Evolutionary conservation across 2,329 filamentous ascomycete genomes (phyloP), one percentile per base, ranked within the genome.

Genomic region (Trichoderma sp.): DNA sequence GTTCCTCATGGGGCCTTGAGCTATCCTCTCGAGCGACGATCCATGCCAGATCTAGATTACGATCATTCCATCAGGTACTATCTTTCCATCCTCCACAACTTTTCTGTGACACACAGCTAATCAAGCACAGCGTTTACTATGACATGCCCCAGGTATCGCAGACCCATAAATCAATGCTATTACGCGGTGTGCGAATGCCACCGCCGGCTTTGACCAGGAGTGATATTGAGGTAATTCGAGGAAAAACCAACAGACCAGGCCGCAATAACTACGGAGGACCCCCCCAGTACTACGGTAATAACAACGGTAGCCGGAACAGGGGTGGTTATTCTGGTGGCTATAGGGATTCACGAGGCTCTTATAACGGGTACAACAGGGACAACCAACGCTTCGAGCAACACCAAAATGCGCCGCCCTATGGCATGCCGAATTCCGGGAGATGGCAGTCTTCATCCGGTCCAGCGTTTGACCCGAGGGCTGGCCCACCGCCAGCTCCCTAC

Each of bases 161-260:
- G 73, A 82, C 88, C 5, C 95, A 99, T 80, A 97, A 97, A 77
- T 97, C 94, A 6, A 96, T 97, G 91, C 86, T 99, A 15, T 84
- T 99, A 39, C 90, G 93, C 3, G 95, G 95, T 13, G 89, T 94
- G 45, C 89, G 90, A 73, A 84, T 94, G 67, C 88, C 91, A 5
- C 80, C 85, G 2, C 88, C 92, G 2, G 90, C 88, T 10, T 86
- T 99, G 1, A 91, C 92, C 67, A 85, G 87, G 37, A 87, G 86
- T 68, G 94, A 97, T 74, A 88, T 94, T 64, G 90, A 94, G 71
- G 84, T 86, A 8, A 86, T 94, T 52, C 88, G 89, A 75, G 84
- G 86, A 64, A 89, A 90, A 76, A 83, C 90, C 37, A 82, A 86
- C 65, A 85, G 87, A 69, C 84, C 70, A 10, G 78, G 78, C 1